phyloP scores from a whole-genome alignment of 1,139 yeast species.

The Suhomyces guaymorum region DNA sequence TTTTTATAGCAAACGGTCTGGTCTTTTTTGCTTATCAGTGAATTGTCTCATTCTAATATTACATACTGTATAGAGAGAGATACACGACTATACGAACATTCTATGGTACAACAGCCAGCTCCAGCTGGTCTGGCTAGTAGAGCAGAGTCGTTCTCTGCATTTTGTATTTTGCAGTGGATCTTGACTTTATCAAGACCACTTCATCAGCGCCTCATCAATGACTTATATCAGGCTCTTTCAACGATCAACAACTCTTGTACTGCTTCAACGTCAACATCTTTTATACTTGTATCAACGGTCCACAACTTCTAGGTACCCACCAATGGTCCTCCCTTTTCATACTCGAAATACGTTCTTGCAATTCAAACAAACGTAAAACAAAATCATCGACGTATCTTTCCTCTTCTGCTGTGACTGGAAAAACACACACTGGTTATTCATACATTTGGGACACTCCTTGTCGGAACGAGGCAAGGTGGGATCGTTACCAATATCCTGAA shows the following conservation, averaged over 20 bases:
- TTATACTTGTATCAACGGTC: too few relatives aligned
- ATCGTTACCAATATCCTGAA: conserved; percentile 92
- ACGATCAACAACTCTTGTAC: too few relatives aligned
- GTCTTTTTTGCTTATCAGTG: not conserved
- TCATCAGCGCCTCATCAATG: not conserved
- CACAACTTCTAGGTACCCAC: not conserved
- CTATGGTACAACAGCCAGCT: conserved; percentile 2
- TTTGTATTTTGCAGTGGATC: not conserved
- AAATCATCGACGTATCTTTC: conserved; percentile 92
- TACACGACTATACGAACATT: conserved; percentile 4
- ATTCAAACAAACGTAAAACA: conserved; percentile 87
- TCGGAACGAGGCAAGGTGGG: conserved; percentile 96
- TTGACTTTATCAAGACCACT: not conserved
- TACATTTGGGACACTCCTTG: conserved; percentile 89
- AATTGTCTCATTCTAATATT: conserved; percentile 5
- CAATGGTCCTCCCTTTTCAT: conserved; percentile 17
- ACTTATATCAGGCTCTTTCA: too few relatives aligned
- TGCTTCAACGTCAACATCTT: too few relatives aligned
- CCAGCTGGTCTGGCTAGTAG: not conserved
- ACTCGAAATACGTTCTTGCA: conserved; percentile 75
- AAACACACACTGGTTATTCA: conserved; percentile 86
- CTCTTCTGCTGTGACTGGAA: conserved; percentile 95
- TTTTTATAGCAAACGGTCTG: not conserved
- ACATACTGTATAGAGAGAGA: conserved; percentile 3
- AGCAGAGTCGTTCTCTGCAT: too few relatives aligned